Evolutionary conservation across 306 rosid species (phyloP), one percentile per base, ranked within the genome.

Genomic region (Fragaria nilgerrensis): DNA sequence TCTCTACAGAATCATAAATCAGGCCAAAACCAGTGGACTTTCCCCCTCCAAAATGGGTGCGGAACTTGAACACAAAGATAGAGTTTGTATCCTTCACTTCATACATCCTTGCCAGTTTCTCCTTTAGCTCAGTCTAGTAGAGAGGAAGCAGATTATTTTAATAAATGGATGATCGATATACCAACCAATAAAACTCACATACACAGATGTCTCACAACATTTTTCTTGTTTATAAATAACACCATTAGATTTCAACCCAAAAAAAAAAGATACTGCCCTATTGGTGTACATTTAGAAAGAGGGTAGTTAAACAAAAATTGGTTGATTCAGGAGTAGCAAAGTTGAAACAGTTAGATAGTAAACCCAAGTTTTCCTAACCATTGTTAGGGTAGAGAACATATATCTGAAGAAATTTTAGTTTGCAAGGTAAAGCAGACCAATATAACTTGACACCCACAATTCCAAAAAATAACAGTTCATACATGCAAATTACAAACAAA

Each of bases 21-120:
- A 94, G 81, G 48, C 98, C 98, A 23, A 90, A 94, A 8, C 97
- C 98, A 5, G 95, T 94, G 9, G 97, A 90, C 83, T 94, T 94
- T 15, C 98, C 98, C 39, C 98, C 98, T 65, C 98, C 98, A 82
- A 94, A 94, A 74, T 94, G 90, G n/a, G 97, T 94, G 66, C 94
- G 85, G 85, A 94, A 94, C 80, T 92, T 88, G 87, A 90, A 94
- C 45, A 92, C 97, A 27, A 94, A 94, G 52, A 94, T 90, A 4
- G 96, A 68, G 71, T 89, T 94, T 9, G 90, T 75, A 72, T 94
- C 97, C 85, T 90, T 94, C 75, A 90, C 97, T 1, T 92, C 97
- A 17, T 94, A 94, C 80, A 94, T 82, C 65, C 87, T 89, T 20
- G 87, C 86, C 10, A 94, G 80, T 79, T 94, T 94, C 83, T 94